These are phyloP conservation scores for Vicia sativa DNA, from an alignment of 306 rosid species.

Conservation along the genomic window DNA sequence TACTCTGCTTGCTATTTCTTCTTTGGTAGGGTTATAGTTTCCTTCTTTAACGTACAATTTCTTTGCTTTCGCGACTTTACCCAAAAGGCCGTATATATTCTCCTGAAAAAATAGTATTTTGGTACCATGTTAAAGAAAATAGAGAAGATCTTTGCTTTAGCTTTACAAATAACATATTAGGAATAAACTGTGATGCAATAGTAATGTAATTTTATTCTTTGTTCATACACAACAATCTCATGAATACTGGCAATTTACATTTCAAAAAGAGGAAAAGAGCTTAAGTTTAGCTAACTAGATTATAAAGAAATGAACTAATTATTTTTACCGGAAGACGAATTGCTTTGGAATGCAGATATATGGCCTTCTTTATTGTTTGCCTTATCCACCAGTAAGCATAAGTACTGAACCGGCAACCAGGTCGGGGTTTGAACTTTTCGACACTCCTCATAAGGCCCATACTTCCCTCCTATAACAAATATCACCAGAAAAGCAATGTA, in stretches of 20 bases:
- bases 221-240: conserved; percentile 23
- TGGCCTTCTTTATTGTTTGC: conserved; percentile 72
- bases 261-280: conserved; percentile 17
- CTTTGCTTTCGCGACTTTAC: conserved; percentile 76
- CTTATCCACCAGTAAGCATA: conserved; percentile 98
- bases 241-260: conserved; percentile 22
- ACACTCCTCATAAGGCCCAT: conserved; percentile 87
- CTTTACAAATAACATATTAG: conserved; percentile 3
- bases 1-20: conserved; percentile 69
- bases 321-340: conserved; percentile 80
- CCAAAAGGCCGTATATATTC: conserved; percentile 66
- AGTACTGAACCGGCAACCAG: conserved; percentile 79
- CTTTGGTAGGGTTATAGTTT: conserved; percentile 68
- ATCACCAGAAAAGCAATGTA: conserved; percentile 35
- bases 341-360: conserved; percentile 85
- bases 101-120: conserved; percentile 59
- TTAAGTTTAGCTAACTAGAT: conserved; percentile 24
- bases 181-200: conserved; percentile 1
- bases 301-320: conserved; percentile 12
- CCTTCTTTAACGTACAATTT: conserved; percentile 66
- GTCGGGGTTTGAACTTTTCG: conserved; percentile 83
- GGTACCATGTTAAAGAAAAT: conserved; percentile 28
- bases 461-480: conserved; percentile 72
- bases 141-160: conserved; percentile 25
- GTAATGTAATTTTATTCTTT: conserved; percentile 6